Percentiles rank a stretch among this genome's conserved stretches.
Conservation (phyloP, 2,329 filamentous ascomycete species). For the Alternaria ventricosa region DNA sequence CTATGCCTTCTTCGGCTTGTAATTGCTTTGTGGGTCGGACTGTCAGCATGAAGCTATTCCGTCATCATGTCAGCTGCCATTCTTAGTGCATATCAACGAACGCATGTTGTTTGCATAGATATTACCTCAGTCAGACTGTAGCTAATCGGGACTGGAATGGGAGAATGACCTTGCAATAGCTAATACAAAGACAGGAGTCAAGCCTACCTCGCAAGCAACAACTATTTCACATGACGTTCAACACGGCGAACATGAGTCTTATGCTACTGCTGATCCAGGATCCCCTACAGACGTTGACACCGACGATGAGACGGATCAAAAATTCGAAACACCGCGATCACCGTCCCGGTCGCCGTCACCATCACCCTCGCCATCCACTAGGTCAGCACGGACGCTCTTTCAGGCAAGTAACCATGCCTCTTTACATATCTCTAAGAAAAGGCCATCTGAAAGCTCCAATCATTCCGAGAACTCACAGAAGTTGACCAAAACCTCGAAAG, state of each 20-base stretch:
- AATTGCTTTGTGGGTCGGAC: background rate
- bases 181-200: conserved; percentile 4
- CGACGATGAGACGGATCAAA: conserved; percentile 17
- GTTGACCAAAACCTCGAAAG: conserved; percentile 33
- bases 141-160: background rate
- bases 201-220: background rate
- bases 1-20: background rate
- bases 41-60: background rate
- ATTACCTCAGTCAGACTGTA: background rate
- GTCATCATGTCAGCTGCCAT: background rate
- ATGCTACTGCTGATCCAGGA: conserved; percentile 28
- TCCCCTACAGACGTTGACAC: conserved; percentile 43
- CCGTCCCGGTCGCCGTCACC: conserved; percentile 23
- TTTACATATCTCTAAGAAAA: conserved; percentile 26
- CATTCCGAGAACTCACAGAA: conserved; percentile 32
- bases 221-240: background rate
- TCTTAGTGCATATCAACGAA: background rate
- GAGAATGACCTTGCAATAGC: background rate
- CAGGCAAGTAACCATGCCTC: conserved; percentile 37
- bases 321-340: conserved; percentile 27
- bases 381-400: conserved; percentile 24
- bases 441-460: conserved; percentile 25
- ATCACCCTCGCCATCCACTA: conserved; percentile 30
- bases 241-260: conserved; percentile 13
- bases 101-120: background rate